phyloP scores from a whole-genome alignment of 2,329 filamentous ascomycete species.

The Colletotrichum sansevieriae region DNA sequence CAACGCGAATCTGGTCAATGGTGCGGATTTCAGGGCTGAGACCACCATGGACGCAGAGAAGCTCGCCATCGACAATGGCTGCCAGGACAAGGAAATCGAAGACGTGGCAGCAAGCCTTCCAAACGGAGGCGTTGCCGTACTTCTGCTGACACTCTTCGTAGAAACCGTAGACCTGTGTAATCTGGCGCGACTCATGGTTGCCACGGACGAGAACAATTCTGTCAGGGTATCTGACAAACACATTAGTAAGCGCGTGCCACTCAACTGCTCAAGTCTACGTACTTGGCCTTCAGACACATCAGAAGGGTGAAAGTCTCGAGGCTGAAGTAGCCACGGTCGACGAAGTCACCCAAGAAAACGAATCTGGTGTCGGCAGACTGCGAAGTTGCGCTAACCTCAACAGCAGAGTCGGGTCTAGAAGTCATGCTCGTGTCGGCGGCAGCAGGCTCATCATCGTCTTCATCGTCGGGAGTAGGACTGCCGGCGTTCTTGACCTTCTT shows the following conservation, averaged over 20 bases:
- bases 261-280: conserved; percentile 44
- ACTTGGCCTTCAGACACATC: conserved; percentile 89
- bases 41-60: conserved; percentile 97
- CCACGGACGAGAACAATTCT: conserved; percentile 96
- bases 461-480: conserved; percentile 61
- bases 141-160: conserved; percentile 99
- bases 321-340: conserved; percentile 97
- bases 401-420: conserved; percentile 50
- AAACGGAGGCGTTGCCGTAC: conserved; percentile 99
- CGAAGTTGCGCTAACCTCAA: conserved; percentile 52
- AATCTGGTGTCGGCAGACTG: conserved; percentile 69
- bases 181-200: conserved; percentile 97
- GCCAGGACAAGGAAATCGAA: conserved; percentile 98
- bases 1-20: conserved; percentile 99
- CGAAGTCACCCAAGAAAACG: conserved; percentile 86
- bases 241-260: conserved; percentile 43
- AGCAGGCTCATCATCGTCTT: conserved; percentile 62
- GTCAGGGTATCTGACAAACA: conserved; percentile 80
- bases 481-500: conserved; percentile 83
- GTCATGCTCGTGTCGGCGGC: conserved; percentile 55
- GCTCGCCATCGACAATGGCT: conserved; percentile 97
- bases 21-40: conserved; percentile 92
- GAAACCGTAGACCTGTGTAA: conserved; percentile 98
- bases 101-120: conserved; percentile 99
- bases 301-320: conserved; percentile 97